Base-by-base conservation (phyloP, 495 filamentous ascomycete species). In the Parachaetomium inaequale region DNA sequence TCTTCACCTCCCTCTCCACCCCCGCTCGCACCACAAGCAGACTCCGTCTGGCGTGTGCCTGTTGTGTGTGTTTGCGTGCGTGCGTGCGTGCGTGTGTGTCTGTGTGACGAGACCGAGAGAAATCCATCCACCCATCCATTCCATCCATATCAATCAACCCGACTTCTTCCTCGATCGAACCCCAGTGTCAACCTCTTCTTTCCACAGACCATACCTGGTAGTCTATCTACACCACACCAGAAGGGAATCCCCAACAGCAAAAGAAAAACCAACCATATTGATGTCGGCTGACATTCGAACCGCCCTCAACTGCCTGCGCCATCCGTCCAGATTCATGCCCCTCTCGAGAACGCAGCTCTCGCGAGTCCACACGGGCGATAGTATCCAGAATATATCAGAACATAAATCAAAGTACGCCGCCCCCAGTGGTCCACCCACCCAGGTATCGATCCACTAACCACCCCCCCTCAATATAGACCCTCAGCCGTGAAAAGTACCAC, bases 201-300 rank as follows among this genome's bases (percentile, higher is more conserved):
- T 2, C 31, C 8, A 40, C 42, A 26, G n/a, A n/a, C n/a, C n/a
- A n/a, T n/a, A n/a, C n/a, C n/a, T n/a, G n/a, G n/a, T 19, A 43
- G n/a, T 7, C 60, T 8, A 61, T 11, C 32, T 25, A 17, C 46
- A 7, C 38, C 19, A 46, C 26, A 28, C 40, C 40, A 40, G 38
- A 29, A 56, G 63, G 62, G 68, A 58, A 61, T 60, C 36, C 36
- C n/a, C n/a, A n/a, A 66, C 66, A 62, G 57, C 59, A 50, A 36
- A 74, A 75, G 71, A 61, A n/a, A n/a, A n/a, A n/a, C n/a, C n/a
- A n/a, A 63, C 74, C 55, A 76, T 55, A 83, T 90, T 87, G 85
- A 90, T 90, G 87, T 90, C 87, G 84, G 85, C 86, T 86, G 85
- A 87, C 76, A 76, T 85, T 71, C 85, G 87, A 70, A 80, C 85